Evolutionary conservation across 2,329 filamentous ascomycete genomes (phyloP).

Genomic region (Stemphylium beticola): DNA sequence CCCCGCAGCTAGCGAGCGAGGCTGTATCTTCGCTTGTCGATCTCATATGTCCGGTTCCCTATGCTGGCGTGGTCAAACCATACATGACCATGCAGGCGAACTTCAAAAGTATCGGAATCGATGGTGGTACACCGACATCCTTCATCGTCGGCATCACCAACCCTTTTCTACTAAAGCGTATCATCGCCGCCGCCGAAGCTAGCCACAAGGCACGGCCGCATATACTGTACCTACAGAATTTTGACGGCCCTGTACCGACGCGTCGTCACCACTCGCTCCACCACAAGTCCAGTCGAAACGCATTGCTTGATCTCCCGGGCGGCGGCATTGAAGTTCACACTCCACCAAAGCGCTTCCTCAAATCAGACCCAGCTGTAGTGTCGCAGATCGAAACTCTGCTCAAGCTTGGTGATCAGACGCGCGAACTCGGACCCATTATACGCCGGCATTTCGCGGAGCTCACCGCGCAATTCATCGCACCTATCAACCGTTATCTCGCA

Average conservation of each 20-base stretch:
- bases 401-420: constrained; percentile 38
- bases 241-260: constrained; percentile 44
- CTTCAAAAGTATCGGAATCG: constrained; percentile 48
- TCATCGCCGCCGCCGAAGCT: constrained; percentile 43
- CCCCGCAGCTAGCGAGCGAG: constrained; percentile 51
- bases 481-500: constrained; percentile 50
- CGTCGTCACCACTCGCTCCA: constrained; percentile 47
- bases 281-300: constrained; percentile 44
- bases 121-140: constrained; percentile 47
- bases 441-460: constrained; percentile 52
- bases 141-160: constrained; percentile 52
- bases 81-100: constrained; percentile 55
- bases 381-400: constrained; percentile 44
- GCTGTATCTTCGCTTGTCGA: constrained; percentile 50
- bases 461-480: constrained; percentile 50
- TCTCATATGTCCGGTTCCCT: constrained; percentile 50
- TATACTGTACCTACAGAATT: constrained; percentile 48
- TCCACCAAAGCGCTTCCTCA: constrained; percentile 48
- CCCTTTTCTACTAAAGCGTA: constrained; percentile 50
- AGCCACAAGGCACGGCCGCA: constrained; percentile 45
- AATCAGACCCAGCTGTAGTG: constrained; percentile 44
- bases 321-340: constrained; percentile 48
- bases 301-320: constrained; percentile 48
- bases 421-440: constrained; percentile 46
- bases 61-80: constrained; percentile 48